Evolutionary conservation across 1,284 basidiomycete species (phyloP).

Genomic region (Ceratobasidium sp.): DNA sequence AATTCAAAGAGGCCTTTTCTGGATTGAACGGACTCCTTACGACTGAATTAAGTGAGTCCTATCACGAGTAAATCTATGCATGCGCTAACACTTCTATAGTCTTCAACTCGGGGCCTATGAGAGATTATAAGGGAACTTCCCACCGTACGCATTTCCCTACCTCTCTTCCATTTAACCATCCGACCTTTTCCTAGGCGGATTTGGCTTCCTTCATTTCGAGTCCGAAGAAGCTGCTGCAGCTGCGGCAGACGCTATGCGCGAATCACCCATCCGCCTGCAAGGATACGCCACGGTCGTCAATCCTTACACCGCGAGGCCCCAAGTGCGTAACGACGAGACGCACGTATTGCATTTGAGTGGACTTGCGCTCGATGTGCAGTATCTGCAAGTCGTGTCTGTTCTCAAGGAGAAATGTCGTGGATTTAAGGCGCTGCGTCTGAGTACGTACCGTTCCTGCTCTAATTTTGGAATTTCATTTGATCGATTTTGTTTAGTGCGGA

Average conservation of each 20-base stretch:
- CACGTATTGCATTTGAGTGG: conserved; percentile 14
- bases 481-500: conserved; percentile 10
- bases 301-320: background rate
- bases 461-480: background rate
- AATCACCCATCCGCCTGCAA: conserved; percentile 3
- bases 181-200: conserved; percentile 17
- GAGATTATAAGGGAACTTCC: conserved; percentile 20
- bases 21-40: conserved; percentile 11
- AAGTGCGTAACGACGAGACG: background rate
- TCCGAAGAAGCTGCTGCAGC: conserved; percentile 1
- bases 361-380: conserved; percentile 27
- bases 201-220: conserved; percentile 35
- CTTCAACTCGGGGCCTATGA: conserved; percentile 30
- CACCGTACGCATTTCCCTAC: conserved; percentile 11
- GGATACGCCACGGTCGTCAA: conserved; percentile 25
- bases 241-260: background rate
- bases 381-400: conserved; percentile 13
- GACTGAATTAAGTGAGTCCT: conserved; percentile 8
- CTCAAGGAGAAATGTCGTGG: conserved; percentile 3
- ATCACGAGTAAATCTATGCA: too few relatives aligned
- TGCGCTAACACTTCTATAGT: background rate
- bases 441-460: background rate
- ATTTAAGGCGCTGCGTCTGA: conserved; percentile 25
- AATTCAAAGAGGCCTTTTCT: conserved; percentile 26
- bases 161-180: background rate